Evolutionary conservation across 176 grass and related monocot genomes (phyloP), one percentile per base, ranked within the genome.

Genomic region (Oryza glumipatula): DNA sequence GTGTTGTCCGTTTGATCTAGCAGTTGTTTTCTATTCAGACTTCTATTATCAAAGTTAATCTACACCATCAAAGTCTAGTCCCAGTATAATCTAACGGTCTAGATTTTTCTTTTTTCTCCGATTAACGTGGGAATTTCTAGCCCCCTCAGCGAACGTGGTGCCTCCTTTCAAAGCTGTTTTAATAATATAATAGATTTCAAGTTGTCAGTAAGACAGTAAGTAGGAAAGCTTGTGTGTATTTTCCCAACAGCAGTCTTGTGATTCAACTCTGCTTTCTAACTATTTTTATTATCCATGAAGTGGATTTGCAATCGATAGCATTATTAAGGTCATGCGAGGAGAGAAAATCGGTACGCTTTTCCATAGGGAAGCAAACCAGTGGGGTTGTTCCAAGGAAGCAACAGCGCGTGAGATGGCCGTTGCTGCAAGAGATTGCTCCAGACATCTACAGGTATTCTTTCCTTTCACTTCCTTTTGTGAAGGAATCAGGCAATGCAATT

Each of bases 261-360:
- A 56, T 81, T 78, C 9, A 41, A 6, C 61, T 79, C 61, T 4
- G 19, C 2, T 68, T 89, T 11, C 58, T 90, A 52, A 87, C 70
- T 74, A 66, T 65, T 84, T 33, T 65, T 87, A 7, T 10, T 87
- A 24, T 84, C 79, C 36, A 26, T 94, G 70, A 60, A 99, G 97
- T 92, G 97, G 97, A 72, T 99, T 94, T 84, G 83, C 90, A 77
- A 86, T 72, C 72, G 94, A 96, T 88, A 99, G 84, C 85, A 94
- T 99, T 72, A 43, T 89, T 38, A 99, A 91, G 80, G 84, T 96
- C 68, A 88, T 99, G 36, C 82, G 85, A 88, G 97, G 97, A 81
- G 90, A 96, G 84, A 99, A 86, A 83, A 81, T 96, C 0, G 97
- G 97, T 65, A 99, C 97, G 12, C 86, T 99, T 36, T 99, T 99